Conservation (phyloP, 2,329 filamentous ascomycete species). For the Xylariaceae sp. region DNA sequence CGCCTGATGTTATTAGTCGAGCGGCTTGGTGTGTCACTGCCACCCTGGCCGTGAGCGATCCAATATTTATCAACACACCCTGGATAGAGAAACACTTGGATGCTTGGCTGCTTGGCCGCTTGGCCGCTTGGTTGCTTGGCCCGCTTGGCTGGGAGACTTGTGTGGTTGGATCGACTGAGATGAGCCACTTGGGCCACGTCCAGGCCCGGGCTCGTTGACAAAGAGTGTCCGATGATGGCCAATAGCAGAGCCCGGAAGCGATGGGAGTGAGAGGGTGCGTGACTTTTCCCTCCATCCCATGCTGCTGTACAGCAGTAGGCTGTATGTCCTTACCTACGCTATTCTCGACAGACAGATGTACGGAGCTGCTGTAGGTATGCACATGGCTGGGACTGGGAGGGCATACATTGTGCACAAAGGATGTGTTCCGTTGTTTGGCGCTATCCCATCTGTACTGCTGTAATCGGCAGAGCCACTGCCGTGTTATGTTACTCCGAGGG, state of each 20-base stretch:
- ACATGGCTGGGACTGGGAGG: too few relatives aligned
- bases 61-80: conserved; percentile 29
- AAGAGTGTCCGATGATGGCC: conserved; percentile 4
- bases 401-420: too few relatives aligned
- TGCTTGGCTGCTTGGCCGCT: too few relatives aligned
- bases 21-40: conserved; percentile 20
- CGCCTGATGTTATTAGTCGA: conserved; percentile 18
- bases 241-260: neutral
- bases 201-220: neutral
- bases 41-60: conserved; percentile 23
- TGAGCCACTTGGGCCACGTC: conserved; percentile 14
- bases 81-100: conserved; percentile 9
- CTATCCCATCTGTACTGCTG: too few relatives aligned
- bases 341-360: too few relatives aligned
- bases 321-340: conserved; percentile 27
- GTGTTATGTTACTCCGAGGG: too few relatives aligned
- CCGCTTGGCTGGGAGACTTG: conserved; percentile 6
- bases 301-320: conserved; percentile 6
- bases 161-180: neutral
- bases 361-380: too few relatives aligned
- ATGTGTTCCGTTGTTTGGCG: too few relatives aligned
- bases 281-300: neutral
- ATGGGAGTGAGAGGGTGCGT: neutral
- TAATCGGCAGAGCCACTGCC: too few relatives aligned
- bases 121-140: too few relatives aligned